These are phyloP conservation scores for Tuber calosporum DNA, from an alignment of 495 filamentous ascomycete species.

Conservation along the genomic window DNA sequence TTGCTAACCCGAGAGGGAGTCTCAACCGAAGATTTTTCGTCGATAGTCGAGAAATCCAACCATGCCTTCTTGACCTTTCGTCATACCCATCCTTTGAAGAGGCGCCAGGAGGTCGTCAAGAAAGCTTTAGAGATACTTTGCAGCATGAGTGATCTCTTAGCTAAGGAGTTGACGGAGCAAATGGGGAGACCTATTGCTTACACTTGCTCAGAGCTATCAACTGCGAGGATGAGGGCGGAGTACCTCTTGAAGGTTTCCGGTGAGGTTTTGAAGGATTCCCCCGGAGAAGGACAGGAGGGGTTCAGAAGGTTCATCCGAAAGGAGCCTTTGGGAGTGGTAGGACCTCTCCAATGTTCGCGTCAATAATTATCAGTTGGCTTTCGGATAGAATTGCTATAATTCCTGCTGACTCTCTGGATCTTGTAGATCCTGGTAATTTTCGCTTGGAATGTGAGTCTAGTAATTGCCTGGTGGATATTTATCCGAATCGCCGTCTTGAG, in stretches of 20 bases:
- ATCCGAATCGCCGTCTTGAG: background rate
- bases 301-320: constrained; percentile 86
- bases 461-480: background rate
- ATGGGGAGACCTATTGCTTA: constrained; percentile 91
- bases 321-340: constrained; percentile 69
- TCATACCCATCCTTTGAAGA: constrained; percentile 53
- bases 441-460: constrained; percentile 76
- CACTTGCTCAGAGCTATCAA: constrained; percentile 69
- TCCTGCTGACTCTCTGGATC: constrained; percentile 6
- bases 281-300: constrained; percentile 71
- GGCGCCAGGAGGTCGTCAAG: constrained; percentile 67
- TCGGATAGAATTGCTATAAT: background rate
- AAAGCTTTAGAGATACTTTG: constrained; percentile 63
- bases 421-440: constrained; percentile 61
- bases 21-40: constrained; percentile 56
- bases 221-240: constrained; percentile 70
- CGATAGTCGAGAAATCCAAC: constrained; percentile 58
- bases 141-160: constrained; percentile 69
- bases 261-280: constrained; percentile 63
- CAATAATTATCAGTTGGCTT: background rate
- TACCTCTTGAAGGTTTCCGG: constrained; percentile 73
- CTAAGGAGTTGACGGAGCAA: constrained; percentile 76
- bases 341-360: background rate
- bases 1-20: constrained; percentile 68
- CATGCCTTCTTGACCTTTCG: constrained; percentile 66